phyloP scores from a whole-genome alignment of 352 stramenopile species.

The Phytophthora pseudosyringae region DNA sequence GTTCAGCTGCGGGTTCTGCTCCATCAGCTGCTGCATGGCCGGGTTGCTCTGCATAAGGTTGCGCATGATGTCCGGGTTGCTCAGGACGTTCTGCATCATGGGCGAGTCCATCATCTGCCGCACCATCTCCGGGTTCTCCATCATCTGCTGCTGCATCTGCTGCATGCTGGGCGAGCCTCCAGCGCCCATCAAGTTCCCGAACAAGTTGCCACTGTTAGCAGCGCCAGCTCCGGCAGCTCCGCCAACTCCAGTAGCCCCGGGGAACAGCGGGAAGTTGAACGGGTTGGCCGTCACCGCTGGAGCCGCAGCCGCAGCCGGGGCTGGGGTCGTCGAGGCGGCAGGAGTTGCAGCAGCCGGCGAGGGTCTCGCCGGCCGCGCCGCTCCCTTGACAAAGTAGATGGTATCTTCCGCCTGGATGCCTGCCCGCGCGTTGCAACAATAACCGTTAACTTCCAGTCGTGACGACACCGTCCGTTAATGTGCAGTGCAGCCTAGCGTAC shows the following conservation, averaged over 20 bases:
- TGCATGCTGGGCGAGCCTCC: slow-evolving; percentile 68
- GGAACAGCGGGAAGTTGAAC: slow-evolving; percentile 63
- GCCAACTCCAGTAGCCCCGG: slow-evolving; percentile 30
- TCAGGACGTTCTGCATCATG: slow-evolving; percentile 94
- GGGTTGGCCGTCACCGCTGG: slow-evolving; percentile 38
- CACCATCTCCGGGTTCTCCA: slow-evolving; percentile 91
- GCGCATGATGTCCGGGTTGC: slow-evolving; percentile 96
- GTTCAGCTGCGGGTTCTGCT: slow-evolving; percentile 96
- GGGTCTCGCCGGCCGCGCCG: slow-evolving; percentile 33
- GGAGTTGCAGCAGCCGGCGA: slow-evolving; percentile 27
- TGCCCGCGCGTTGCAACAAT: slow-evolving; percentile 21
- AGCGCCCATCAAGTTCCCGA: slow-evolving; percentile 59
- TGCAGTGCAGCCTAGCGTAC: slow-evolving; percentile 32
- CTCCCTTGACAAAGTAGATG: slow-evolving; percentile 87
- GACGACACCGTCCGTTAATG: background rate
- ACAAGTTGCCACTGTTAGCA: slow-evolving; percentile 50
- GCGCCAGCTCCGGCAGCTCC: slow-evolving; percentile 15
- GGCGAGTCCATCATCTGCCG: slow-evolving; percentile 90
- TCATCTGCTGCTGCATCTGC: slow-evolving; percentile 89
- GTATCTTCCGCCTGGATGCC: slow-evolving; percentile 82
- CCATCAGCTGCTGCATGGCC: slow-evolving; percentile 94
- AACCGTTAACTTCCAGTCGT: background rate
- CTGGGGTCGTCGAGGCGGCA: slow-evolving; percentile 12
- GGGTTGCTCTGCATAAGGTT: slow-evolving; percentile 97
- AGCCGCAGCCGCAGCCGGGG: slow-evolving; percentile 22